Percentiles rank a stretch among this genome's conserved stretches.
phyloP scores from a whole-genome alignment of 2,329 filamentous ascomycete species.

The Teratosphaeria zuluensis region DNA sequence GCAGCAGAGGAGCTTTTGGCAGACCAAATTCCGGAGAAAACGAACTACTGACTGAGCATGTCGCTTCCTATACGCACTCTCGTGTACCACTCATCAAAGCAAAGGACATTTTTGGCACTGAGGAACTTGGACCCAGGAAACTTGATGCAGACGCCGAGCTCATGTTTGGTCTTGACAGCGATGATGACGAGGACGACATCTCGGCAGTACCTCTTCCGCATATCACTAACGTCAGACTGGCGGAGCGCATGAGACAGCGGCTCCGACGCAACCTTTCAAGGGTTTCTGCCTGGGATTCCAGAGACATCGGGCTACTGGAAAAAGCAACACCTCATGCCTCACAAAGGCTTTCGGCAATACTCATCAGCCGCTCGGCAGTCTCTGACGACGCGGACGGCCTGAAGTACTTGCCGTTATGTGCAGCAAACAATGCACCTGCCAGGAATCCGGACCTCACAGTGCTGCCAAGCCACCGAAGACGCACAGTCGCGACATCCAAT shows the following conservation, averaged over 20 bases:
- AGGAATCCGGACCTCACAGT: conserved; percentile 10
- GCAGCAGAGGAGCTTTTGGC: neutral
- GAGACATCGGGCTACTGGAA: neutral
- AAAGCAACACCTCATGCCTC: neutral
- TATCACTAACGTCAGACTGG: neutral
- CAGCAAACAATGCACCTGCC: conserved; percentile 1
- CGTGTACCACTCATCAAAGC: conserved; percentile 7
- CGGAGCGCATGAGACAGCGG: too few species aligned
- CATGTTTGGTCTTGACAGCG: neutral
- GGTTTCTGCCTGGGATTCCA: neutral
- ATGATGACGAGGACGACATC: neutral
- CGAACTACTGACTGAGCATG: neutral
- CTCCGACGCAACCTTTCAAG: too few species aligned
- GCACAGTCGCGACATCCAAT: conserved; percentile 2
- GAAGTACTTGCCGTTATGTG: conserved; percentile 14
- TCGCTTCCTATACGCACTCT: neutral
- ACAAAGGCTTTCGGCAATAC: conserved; percentile 9
- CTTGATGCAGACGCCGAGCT: neutral
- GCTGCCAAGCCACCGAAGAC: conserved; percentile 10
- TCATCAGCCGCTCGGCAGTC: conserved; percentile 8
- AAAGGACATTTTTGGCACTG: conserved; percentile 11
- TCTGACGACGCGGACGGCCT: neutral
- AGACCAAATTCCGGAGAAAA: neutral
- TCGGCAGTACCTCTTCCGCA: neutral
- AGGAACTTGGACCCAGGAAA: neutral